A percentile compares a stretch with the other conserved stretches of the same genome.
phyloP scores from a whole-genome alignment of 2,329 filamentous ascomycete genomes.

The Curvularia verruculosa region DNA sequence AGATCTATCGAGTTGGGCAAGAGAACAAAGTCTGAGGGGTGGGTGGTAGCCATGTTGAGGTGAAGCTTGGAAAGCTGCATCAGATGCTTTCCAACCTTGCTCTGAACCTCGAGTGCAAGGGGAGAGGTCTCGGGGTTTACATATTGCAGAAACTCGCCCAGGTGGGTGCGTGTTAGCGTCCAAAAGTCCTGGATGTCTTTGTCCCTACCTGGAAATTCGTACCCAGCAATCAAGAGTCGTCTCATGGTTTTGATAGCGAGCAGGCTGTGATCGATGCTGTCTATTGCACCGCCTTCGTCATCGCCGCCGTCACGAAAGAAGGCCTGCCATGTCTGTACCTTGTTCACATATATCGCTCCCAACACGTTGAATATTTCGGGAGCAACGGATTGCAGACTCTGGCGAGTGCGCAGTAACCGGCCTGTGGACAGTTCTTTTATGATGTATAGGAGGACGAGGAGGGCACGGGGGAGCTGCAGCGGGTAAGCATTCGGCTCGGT shows the following conservation, averaged over 20 bases:
- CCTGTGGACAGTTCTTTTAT: constrained; percentile 90
- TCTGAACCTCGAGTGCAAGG: constrained; percentile 58
- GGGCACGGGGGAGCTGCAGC: constrained; percentile 70
- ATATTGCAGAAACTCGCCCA: constrained; percentile 74
- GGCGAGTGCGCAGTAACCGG: constrained; percentile 74
- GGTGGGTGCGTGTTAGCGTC: constrained; percentile 74
- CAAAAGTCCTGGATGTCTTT: constrained; percentile 79
- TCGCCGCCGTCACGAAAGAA: constrained; percentile 65
- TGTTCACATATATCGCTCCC: constrained; percentile 76
- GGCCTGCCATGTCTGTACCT: constrained; percentile 71
- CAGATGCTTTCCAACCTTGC: constrained; percentile 80
- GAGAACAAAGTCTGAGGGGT: constrained; percentile 81
- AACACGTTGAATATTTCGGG: constrained; percentile 85
- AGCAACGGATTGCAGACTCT: constrained; percentile 75
- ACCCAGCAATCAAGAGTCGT: constrained; percentile 79
- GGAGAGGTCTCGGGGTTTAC: constrained; percentile 63
- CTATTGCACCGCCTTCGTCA: constrained; percentile 63
- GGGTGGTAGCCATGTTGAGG: constrained; percentile 78
- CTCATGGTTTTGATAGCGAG: constrained; percentile 79
- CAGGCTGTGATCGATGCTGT: constrained; percentile 77
- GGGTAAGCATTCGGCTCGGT: constrained; percentile 61
- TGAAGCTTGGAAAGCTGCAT: constrained; percentile 92
- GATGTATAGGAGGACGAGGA: constrained; percentile 81
- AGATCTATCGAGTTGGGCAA: constrained; percentile 81
- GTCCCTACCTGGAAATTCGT: constrained; percentile 81